Percentiles rank a stretch among this genome's conserved stretches.
These are phyloP conservation scores for Aspergillus unguis DNA, from an alignment of 2,329 filamentous ascomycete genomes.

Conservation along the genomic window DNA sequence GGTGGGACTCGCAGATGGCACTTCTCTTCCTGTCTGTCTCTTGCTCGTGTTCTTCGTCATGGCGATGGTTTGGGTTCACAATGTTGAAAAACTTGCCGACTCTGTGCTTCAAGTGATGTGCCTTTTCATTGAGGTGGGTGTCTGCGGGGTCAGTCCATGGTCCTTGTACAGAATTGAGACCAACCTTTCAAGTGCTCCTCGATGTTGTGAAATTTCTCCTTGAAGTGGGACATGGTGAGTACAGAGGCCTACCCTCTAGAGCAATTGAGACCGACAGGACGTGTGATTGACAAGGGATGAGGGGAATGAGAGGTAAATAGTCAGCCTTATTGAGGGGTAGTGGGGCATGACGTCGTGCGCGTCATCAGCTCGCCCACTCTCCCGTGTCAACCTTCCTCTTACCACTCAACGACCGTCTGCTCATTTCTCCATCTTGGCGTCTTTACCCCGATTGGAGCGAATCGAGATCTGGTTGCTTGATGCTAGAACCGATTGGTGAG, in stretches of 20 bases:
- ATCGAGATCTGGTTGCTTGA: constrained; percentile 1
- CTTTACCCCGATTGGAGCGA: not conserved
- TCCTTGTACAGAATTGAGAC: not conserved
- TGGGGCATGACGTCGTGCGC: not conserved
- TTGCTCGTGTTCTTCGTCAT: constrained; percentile 90
- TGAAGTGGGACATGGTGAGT: constrained; percentile 26
- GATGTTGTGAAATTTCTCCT: constrained; percentile 24
- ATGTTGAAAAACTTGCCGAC: constrained; percentile 64
- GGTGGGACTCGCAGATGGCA: constrained; percentile 67
- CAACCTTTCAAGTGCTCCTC: constrained; percentile 29
- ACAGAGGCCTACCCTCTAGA: not conserved
- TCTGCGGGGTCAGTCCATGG: constrained; percentile 23
- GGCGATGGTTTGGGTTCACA: constrained; percentile 83
- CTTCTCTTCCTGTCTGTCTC: constrained; percentile 76
- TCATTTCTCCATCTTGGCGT: not conserved
- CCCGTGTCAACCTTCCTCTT: not conserved
- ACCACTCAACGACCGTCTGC: not conserved
- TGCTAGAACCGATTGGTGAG: constrained; percentile 9
- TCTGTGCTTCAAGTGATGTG: constrained; percentile 59
- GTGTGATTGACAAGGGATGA: not conserved
- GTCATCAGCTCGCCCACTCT: not conserved
- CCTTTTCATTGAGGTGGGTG: constrained; percentile 47
- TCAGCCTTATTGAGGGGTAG: not conserved
- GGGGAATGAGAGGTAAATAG: not conserved
- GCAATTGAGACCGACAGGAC: not conserved